Conservation (phyloP, 1,284 basidiomycete species). For the Ceratobasidium papillatum region DNA sequence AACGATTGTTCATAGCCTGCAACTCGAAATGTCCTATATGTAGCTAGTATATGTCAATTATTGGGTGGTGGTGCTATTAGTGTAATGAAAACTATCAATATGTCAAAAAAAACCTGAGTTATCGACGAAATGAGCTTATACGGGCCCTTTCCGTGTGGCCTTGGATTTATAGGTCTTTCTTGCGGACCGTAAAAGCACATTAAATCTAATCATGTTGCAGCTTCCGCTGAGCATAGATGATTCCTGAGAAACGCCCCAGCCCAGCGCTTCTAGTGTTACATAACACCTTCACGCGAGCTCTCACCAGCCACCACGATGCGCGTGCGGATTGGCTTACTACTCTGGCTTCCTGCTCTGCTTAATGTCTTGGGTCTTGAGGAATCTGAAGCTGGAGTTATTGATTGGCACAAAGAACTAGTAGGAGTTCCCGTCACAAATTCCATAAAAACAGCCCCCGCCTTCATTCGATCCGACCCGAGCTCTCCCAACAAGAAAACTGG, state of each 20-base stretch:
- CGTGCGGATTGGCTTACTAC: not conserved
- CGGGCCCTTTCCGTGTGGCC: too few species aligned
- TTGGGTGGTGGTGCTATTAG: too few species aligned
- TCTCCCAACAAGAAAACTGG: slow-evolving; percentile 52
- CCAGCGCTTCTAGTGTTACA: not conserved
- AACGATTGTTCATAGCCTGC: too few species aligned
- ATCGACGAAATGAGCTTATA: too few species aligned
- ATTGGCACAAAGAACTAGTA: slow-evolving; percentile 83
- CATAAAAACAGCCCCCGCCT: slow-evolving; percentile 62
- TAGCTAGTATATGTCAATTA: too few species aligned
- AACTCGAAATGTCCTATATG: too few species aligned
- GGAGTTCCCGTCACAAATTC: slow-evolving; percentile 71
- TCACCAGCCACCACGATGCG: slow-evolving; percentile 11
- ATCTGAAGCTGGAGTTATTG: slow-evolving; percentile 81
- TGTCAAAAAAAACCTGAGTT: too few species aligned
- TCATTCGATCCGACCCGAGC: slow-evolving; percentile 54
- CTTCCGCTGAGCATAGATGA: too few species aligned
- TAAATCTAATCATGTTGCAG: too few species aligned
- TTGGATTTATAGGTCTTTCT: too few species aligned
- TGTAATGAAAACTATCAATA: too few species aligned
- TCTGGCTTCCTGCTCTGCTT: slow-evolving; percentile 13
- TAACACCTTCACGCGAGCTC: not conserved
- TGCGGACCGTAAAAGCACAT: too few species aligned
- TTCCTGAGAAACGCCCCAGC: slow-evolving; percentile 2
- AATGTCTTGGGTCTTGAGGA: slow-evolving; percentile 62